Conservation (phyloP, 306 rosid genomes). For the cucumber (Cucumis sativus) region DNA sequence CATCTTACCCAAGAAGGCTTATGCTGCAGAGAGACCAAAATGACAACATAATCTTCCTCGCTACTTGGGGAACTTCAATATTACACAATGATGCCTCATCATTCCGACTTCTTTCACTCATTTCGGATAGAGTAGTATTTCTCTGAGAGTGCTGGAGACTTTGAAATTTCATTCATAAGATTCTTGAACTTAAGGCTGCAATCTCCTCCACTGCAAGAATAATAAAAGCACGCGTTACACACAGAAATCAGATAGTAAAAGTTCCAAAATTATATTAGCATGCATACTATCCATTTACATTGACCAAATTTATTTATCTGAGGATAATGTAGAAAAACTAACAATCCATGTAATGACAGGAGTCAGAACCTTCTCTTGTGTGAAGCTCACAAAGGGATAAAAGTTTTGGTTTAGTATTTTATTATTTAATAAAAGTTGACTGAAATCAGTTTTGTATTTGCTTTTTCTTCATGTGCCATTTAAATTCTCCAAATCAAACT, state of each 20-base stretch:
- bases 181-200: conserved; percentile 87
- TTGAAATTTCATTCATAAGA: conserved; percentile 79
- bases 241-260: background rate
- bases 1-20: conserved; percentile 4
- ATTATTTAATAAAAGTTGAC: background rate
- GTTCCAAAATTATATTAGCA: background rate
- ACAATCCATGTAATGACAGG: background rate
- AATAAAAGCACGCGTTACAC: conserved; percentile 2
- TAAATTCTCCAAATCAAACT: background rate
- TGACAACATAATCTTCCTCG: conserved; percentile 5
- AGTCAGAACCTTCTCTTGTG: background rate
- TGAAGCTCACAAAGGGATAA: background rate
- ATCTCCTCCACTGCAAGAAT: conserved; percentile 82
- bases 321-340: background rate
- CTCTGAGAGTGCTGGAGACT: conserved; percentile 61
- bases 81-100: background rate
- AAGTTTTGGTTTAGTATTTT: background rate
- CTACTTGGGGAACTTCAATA: background rate
- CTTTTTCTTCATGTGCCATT: background rate
- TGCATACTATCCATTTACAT: background rate
- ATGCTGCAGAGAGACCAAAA: conserved; percentile 4
- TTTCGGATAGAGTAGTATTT: conserved; percentile 82
- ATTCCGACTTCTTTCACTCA: conserved; percentile 35
- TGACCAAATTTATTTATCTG: background rate
- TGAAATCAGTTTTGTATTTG: background rate